phyloP scores from a whole-genome alignment of 2,329 filamentous ascomycete genomes.

The Fusarium nelsonii region DNA sequence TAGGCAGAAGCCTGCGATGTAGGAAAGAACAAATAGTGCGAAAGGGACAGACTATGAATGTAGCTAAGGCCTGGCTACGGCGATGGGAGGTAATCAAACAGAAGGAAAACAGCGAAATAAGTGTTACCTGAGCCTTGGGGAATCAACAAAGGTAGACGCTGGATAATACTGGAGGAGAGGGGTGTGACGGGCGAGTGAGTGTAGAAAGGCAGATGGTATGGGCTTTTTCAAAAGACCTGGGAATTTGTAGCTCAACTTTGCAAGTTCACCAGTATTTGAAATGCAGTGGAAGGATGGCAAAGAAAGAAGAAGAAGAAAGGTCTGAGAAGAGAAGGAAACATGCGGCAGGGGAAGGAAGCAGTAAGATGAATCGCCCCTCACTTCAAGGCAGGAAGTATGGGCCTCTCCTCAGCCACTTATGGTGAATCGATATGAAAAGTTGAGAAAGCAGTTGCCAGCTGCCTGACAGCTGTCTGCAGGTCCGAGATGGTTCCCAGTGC shows the following conservation, averaged over 20 bases:
- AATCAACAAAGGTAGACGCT: neutral
- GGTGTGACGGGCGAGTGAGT: neutral
- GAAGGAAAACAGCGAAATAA: neutral
- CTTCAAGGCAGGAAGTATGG: neutral
- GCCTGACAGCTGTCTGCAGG: conserved; percentile 4
- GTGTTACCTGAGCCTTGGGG: too few relatives aligned
- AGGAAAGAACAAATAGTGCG: neutral
- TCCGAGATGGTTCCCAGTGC: neutral
- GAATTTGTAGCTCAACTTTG: neutral
- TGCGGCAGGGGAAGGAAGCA: neutral
- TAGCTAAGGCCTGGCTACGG: neutral
- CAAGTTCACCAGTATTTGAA: neutral
- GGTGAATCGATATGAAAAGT: neutral
- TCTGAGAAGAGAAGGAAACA: neutral
- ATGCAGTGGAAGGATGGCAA: neutral
- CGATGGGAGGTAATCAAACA: neutral
- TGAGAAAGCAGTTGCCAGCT: conserved; percentile 7
- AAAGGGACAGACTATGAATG: neutral
- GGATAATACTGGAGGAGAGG: neutral
- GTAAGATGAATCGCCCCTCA: neutral
- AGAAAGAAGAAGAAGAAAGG: neutral
- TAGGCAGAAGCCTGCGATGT: neutral
- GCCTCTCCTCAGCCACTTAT: neutral
- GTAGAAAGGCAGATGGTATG: neutral
- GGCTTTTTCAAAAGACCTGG: neutral